Base-by-base conservation (phyloP, 129 eudicot species). In the Flaveria robusta region DNA sequence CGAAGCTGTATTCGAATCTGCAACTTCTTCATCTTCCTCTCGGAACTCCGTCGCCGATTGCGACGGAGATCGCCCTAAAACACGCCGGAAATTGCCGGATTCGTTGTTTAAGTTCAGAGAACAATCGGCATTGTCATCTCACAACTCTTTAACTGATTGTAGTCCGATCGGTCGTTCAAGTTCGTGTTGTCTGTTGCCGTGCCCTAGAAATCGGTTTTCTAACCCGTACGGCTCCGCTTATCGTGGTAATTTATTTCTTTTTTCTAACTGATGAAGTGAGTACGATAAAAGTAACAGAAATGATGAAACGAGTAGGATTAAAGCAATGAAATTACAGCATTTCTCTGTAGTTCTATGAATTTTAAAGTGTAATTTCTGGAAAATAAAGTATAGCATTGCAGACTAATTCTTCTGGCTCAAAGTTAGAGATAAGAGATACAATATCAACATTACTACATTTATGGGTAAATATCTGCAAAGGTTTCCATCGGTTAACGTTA, bases 61-160 rank as follows among this genome's bases (percentile, higher is more conserved):
- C 67, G 76, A 45, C 65, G 81, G 16, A 23, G 69, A 74, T 29
- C 81, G 84, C 46, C 86, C 82, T 16, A 85, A 39, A 31, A 55
- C 66, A 7, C 88, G 92, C 72, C 88, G 96, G 60, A 74, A 83
- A 56, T 77, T 87, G 80, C 96, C 96, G 1, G 83, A 77, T 50
- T 87, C 96, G 4, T 59, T 90, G 58, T 81, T 78, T 52, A 47
- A 29, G 50, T 77, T 34, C 24, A 72, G 37, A 22, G 51, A 46
- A 52, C 74, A 55, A 45, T 55, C 23, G 0, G 29, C 72, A 51
- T 55, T 19, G 23, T 37, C 26, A 49, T 22, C 23, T 58, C 20
- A 68, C 24, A 66, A 39, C 22, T 54, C 74, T 13, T 77, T 68
- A 51, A 51, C 41, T 15, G 74, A 76, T 15, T 66, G 80, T 54